These are phyloP conservation scores for Geotrichum restrictum DNA, from an alignment of 1,139 yeast species.

Conservation along the genomic window DNA sequence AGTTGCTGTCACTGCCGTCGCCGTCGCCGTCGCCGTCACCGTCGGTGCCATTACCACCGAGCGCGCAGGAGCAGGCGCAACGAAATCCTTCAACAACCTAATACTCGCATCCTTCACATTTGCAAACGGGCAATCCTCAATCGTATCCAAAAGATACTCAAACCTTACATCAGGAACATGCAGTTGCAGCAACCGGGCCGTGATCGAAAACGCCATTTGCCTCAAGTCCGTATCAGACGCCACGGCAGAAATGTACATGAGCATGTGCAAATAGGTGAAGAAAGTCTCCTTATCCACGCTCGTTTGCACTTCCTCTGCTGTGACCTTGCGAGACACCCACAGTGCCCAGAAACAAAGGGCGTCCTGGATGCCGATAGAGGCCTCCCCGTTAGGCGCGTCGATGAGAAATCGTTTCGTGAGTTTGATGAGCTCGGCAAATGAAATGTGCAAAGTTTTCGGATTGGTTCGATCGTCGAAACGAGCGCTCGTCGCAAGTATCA, in stretches of 20 bases:
- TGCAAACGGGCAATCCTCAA: conserved; percentile 64
- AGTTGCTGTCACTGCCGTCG: not conserved
- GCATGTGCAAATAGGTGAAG: conserved; percentile 46
- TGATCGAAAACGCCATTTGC: conserved; percentile 33
- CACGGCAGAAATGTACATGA: conserved; percentile 42
- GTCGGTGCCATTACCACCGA: no score
- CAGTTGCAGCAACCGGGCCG: conserved; percentile 44
- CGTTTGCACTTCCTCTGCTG: conserved; percentile 33
- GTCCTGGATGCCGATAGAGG: conserved; percentile 42
- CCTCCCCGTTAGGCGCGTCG: conserved; percentile 23
- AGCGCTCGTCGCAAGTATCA: conserved; percentile 36
- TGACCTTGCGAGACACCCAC: conserved; percentile 38
- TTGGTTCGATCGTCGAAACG: conserved; percentile 31
- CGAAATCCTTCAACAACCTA: conserved; percentile 62
- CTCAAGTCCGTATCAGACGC: conserved; percentile 32
- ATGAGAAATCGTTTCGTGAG: conserved; percentile 20
- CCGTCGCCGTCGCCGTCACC: not conserved
- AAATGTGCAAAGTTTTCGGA: conserved; percentile 21
- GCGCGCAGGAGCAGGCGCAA: conserved; percentile 13
- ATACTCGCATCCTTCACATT: conserved; percentile 57
- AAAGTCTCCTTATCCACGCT: conserved; percentile 31
- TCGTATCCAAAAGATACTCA: conserved; percentile 60
- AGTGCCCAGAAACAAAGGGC: conserved; percentile 45
- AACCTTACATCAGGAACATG: conserved; percentile 57
- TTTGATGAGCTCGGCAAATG: conserved; percentile 28